These are phyloP conservation scores for Trichoderma virens DNA, from an alignment of 495 filamentous ascomycete species.

Conservation along the genomic window DNA sequence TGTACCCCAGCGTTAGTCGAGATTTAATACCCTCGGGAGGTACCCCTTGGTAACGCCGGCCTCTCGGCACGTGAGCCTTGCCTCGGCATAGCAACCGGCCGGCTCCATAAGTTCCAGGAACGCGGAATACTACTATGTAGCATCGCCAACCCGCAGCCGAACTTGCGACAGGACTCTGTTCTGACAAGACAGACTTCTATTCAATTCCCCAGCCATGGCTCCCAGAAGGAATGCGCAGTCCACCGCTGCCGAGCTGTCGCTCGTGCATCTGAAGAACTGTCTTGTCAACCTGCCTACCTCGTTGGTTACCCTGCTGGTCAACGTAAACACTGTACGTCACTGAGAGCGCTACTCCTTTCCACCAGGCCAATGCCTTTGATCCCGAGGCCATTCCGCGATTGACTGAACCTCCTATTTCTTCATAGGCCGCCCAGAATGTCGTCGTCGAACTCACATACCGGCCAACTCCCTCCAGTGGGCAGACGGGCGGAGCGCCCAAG, in stretches of 20 bases:
- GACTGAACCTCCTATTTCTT: conserved; percentile 1
- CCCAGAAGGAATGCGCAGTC: conserved; percentile 57
- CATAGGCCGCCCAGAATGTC: conserved; percentile 84
- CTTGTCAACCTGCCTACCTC: conserved; percentile 88
- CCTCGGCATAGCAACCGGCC: neutral
- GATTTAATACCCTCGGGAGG: too few relatives aligned
- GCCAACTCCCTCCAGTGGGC: conserved; percentile 10
- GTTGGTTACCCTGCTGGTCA: conserved; percentile 71
- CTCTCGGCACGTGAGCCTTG: conserved; percentile 1
- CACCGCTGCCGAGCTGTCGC: conserved; percentile 65
- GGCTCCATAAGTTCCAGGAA: neutral
- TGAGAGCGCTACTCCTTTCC: neutral
- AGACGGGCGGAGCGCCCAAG: conserved; percentile 19
- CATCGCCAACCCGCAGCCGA: neutral
- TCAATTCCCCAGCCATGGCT: conserved; percentile 39
- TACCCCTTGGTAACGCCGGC: neutral
- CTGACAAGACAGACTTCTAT: neutral
- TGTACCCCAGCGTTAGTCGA: too few relatives aligned
- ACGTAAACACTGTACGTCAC: conserved; percentile 71
- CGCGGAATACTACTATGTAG: conserved; percentile 8
- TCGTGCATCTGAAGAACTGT: conserved; percentile 84
- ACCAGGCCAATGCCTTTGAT: neutral
- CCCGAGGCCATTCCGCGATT: conserved; percentile 8
- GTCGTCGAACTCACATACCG: conserved; percentile 79
- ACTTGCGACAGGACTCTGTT: neutral